phyloP scores from a whole-genome alignment of 2,329 filamentous ascomycete genomes.

The Thelonectria rubi region DNA sequence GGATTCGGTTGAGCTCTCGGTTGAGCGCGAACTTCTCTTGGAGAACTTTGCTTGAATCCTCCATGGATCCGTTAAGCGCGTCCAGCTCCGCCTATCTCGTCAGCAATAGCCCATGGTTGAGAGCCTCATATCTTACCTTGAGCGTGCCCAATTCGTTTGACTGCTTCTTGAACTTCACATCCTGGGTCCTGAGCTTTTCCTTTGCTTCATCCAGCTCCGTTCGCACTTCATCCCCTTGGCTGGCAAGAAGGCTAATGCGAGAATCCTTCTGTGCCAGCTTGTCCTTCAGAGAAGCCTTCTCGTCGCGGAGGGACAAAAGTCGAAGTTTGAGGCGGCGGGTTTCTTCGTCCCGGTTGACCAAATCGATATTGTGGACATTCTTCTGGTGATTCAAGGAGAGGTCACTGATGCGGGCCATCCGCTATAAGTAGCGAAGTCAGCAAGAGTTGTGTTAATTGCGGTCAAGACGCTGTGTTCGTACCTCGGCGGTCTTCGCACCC shows the following conservation, averaged over 20 bases:
- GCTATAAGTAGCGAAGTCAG: conserved; percentile 48
- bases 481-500: conserved; percentile 42
- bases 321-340: conserved; percentile 74
- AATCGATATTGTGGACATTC: conserved; percentile 69
- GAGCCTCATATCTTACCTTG: conserved; percentile 50
- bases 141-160: conserved; percentile 58
- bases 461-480: conserved; percentile 30
- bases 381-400: conserved; percentile 78
- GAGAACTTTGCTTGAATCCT: conserved; percentile 76
- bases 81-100: conserved; percentile 72
- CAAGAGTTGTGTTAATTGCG: conserved; percentile 3
- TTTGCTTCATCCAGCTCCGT: conserved; percentile 55
- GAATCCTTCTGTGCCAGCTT: conserved; percentile 69
- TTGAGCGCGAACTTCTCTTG: conserved; percentile 64
- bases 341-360: conserved; percentile 79
- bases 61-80: conserved; percentile 71
- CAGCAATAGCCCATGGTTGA: too few relatives aligned
- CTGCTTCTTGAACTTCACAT: conserved; percentile 59
- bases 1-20: conserved; percentile 61
- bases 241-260: conserved; percentile 60
- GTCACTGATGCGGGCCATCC: conserved; percentile 56
- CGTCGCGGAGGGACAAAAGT: conserved; percentile 76
- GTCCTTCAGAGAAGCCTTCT: conserved; percentile 74
- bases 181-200: conserved; percentile 55
- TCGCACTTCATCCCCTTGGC: conserved; percentile 52